A percentile compares a stretch with the other conserved stretches of the same genome.
Conservation (phyloP, 2,329 filamentous ascomycete species). For the Neurospora sp. region DNA sequence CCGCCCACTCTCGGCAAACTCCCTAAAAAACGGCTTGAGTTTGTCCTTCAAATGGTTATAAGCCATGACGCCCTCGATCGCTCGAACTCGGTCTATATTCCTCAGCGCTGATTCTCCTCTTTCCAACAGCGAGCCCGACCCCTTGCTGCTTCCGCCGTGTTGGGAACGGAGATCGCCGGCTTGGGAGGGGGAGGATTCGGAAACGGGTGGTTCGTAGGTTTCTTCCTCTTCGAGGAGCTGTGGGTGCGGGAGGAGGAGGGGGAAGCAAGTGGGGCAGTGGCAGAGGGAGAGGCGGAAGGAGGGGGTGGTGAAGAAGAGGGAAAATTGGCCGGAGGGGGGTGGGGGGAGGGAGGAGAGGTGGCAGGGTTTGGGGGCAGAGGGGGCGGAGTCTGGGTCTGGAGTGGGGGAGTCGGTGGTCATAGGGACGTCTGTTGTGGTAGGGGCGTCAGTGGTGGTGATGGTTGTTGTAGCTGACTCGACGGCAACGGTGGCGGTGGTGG, state of each 20-base stretch:
- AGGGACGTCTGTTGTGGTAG: neutral
- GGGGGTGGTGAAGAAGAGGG: slow-evolving; percentile 68
- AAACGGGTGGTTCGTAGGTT: slow-evolving; percentile 83
- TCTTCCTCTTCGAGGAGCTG: slow-evolving; percentile 93
- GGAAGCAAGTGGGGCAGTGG: slow-evolving; percentile 73
- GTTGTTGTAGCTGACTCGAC: neutral
- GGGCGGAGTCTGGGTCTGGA: neutral
- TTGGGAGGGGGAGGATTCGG: slow-evolving; percentile 30
- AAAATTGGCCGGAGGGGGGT: slow-evolving; percentile 52
- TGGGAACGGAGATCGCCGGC: slow-evolving; percentile 30
- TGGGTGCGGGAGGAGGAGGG: slow-evolving; percentile 56
- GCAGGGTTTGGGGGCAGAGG: slow-evolving; percentile 28
- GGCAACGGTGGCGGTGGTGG: slow-evolving; percentile 1
- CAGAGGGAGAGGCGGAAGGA: slow-evolving; percentile 77
- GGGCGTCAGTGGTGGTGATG: neutral
- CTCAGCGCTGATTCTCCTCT: slow-evolving; percentile 86
- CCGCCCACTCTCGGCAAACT: slow-evolving; percentile 84
- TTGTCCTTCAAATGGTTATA: slow-evolving; percentile 96
- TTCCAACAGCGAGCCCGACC: slow-evolving; percentile 77
- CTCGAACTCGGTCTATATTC: slow-evolving; percentile 83
- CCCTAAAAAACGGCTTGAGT: slow-evolving; percentile 87
- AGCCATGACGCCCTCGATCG: slow-evolving; percentile 95
- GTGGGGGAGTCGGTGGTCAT: no score
- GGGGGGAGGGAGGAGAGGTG: slow-evolving; percentile 51
- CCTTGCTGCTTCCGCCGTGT: slow-evolving; percentile 47